Evolutionary conservation across 2,329 filamentous ascomycete genomes (phyloP).

Genomic region (Calcarisporium arbuscula): DNA sequence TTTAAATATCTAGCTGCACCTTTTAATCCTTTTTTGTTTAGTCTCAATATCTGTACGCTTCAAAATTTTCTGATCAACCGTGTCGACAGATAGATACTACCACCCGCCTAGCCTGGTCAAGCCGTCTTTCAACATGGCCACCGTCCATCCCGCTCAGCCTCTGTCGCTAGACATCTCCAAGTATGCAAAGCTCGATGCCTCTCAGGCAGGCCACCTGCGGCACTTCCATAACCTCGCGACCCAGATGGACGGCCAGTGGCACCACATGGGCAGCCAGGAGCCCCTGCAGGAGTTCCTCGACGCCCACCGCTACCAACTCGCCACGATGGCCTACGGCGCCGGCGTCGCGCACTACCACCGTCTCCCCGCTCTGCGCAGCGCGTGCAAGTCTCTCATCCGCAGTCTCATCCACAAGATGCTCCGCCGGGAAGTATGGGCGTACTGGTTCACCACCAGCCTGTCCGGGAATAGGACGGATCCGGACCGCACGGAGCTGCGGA

Average conservation of each 20-base stretch:
- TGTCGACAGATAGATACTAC: too few relatives aligned
- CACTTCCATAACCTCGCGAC: conserved; percentile 28
- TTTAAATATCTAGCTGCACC: too few relatives aligned
- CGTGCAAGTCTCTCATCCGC: conserved; percentile 27
- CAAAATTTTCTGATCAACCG: too few relatives aligned
- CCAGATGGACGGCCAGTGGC: conserved; percentile 22
- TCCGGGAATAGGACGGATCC: conserved; percentile 27
- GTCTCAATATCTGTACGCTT: too few relatives aligned
- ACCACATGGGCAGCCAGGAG: conserved; percentile 25
- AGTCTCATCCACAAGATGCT: conserved; percentile 34
- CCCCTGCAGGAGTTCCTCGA: conserved; percentile 30
- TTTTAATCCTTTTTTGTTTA: too few relatives aligned
- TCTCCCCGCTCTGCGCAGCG: conserved; percentile 24
- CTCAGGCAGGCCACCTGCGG: conserved; percentile 27
- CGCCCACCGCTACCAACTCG: conserved; percentile 32
- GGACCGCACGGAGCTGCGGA: conserved; percentile 28
- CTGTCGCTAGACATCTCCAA: conserved; percentile 6
- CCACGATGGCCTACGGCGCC: conserved; percentile 32
- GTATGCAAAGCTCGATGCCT: conserved; percentile 10
- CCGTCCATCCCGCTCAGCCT: not conserved
- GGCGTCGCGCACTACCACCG: conserved; percentile 31
- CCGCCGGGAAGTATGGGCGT: conserved; percentile 32
- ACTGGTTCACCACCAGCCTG: conserved; percentile 33
- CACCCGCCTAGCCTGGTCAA: too few relatives aligned
- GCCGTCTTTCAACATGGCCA: not conserved